phyloP scores from a whole-genome alignment of 2,329 filamentous ascomycete species.

The Fusarium sp. region DNA sequence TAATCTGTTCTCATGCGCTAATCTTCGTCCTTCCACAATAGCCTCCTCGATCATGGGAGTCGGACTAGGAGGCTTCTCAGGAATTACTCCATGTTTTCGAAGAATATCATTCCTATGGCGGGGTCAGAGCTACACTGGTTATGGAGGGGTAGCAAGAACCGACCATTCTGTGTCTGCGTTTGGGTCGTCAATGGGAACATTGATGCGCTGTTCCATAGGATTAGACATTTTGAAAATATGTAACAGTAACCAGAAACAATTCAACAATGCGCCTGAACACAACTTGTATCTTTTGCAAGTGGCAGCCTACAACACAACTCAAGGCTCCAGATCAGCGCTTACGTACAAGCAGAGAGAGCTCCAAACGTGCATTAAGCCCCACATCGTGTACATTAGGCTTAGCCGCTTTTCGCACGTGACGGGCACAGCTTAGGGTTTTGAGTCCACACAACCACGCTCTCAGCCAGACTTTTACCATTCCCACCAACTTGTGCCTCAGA shows the following conservation, averaged over 20 bases:
- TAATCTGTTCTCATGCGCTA: slow-evolving; percentile 91
- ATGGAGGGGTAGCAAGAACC: slow-evolving; percentile 54
- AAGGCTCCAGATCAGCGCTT: slow-evolving; percentile 30
- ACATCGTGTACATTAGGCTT: too few relatives aligned
- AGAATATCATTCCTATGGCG: slow-evolving; percentile 92
- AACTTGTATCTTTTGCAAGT: slow-evolving; percentile 22
- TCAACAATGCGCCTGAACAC: background rate
- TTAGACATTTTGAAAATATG: slow-evolving; percentile 65
- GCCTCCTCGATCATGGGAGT: slow-evolving; percentile 98
- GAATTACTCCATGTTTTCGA: slow-evolving; percentile 94
- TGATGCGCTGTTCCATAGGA: slow-evolving; percentile 72
- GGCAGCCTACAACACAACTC: slow-evolving; percentile 36
- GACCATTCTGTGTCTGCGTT: slow-evolving; percentile 98
- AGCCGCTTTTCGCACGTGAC: too few relatives aligned
- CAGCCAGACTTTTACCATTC: too few relatives aligned
- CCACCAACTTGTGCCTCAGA: too few relatives aligned
- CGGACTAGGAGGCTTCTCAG: slow-evolving; percentile 96
- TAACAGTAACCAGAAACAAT: background rate
- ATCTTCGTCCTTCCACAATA: slow-evolving; percentile 81
- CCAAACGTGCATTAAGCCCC: slow-evolving; percentile 39
- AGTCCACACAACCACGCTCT: too few relatives aligned
- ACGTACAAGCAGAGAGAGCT: slow-evolving; percentile 28
- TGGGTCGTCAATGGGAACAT: slow-evolving; percentile 91
- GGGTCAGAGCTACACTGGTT: slow-evolving; percentile 43
- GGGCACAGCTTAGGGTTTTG: too few relatives aligned